These are phyloP conservation scores for Tremella mesenterica DNA, from an alignment of 768 basidiomycete species.

Conservation along the genomic window DNA sequence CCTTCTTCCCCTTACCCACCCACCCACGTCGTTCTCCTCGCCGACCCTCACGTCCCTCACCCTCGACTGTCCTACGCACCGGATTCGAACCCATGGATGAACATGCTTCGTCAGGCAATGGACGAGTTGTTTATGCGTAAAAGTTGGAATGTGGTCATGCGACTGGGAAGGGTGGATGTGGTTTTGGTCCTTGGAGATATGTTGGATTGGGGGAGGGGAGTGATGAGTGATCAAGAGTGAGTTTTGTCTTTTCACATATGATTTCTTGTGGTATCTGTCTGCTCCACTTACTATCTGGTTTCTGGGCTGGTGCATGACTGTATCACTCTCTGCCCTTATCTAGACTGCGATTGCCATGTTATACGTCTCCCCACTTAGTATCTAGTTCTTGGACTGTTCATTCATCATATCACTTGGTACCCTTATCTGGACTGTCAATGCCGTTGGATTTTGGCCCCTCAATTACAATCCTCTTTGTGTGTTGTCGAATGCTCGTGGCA, in stretches of 20 bases:
- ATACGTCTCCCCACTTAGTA: too few relatives aligned
- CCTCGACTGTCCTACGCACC: conserved; percentile 58
- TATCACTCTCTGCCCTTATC: too few relatives aligned
- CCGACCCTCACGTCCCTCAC: conserved; percentile 82
- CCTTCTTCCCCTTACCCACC: conserved; percentile 21
- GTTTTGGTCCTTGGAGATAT: conserved; percentile 84
- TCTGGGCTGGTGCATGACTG: too few relatives aligned
- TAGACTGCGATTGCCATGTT: too few relatives aligned
- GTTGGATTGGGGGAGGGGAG: conserved; percentile 72
- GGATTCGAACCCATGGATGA: conserved; percentile 52
- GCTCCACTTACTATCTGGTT: too few relatives aligned
- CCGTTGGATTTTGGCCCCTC: too few relatives aligned
- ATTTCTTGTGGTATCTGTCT: too few relatives aligned
- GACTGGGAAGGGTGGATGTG: conserved; percentile 55
- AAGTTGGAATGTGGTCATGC: conserved; percentile 63
- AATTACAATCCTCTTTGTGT: too few relatives aligned
- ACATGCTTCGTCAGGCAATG: conserved; percentile 56
- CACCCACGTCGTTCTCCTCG: conserved; percentile 66
- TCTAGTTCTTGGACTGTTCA: too few relatives aligned
- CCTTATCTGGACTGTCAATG: too few relatives aligned
- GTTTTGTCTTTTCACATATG: conserved; percentile 46
- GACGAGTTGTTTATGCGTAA: conserved; percentile 78
- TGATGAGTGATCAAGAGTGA: conserved; percentile 61
- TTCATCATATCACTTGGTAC: too few relatives aligned
- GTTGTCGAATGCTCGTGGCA: too few relatives aligned